Evolutionary conservation across 2,329 filamentous ascomycete species (phyloP).

Genomic region (Diaporthe citri): DNA sequence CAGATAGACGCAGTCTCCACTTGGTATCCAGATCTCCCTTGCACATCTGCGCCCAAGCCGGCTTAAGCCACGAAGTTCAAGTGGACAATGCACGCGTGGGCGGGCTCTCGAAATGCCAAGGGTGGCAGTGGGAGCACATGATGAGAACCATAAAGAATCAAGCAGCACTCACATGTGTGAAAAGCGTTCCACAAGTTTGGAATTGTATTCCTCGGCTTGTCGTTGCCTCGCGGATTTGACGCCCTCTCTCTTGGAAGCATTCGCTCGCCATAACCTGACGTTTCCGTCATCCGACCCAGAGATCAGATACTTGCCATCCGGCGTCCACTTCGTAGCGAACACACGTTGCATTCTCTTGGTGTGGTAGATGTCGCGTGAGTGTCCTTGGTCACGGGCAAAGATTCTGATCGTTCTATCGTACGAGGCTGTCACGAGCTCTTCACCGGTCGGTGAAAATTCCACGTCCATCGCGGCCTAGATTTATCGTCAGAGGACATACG

Average conservation of each 20-base stretch:
- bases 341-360: slow-evolving; percentile 98
- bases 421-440: slow-evolving; percentile 90
- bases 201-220: slow-evolving; percentile 92
- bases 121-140: not conserved
- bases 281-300: slow-evolving; percentile 90
- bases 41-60: not conserved
- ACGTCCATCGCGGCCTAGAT: slow-evolving; percentile 88
- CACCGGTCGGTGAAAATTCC: slow-evolving; percentile 93
- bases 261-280: slow-evolving; percentile 84
- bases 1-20: not conserved
- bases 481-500: not conserved
- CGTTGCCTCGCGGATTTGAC: slow-evolving; percentile 88
- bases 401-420: slow-evolving; percentile 91
- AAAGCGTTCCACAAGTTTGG: slow-evolving; percentile 85
- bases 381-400: slow-evolving; percentile 84
- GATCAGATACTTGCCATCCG: slow-evolving; percentile 90
- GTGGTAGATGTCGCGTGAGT: slow-evolving; percentile 95
- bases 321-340: slow-evolving; percentile 86
- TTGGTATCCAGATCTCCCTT: not conserved
- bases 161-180: slow-evolving; percentile 76
- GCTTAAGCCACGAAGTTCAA: not conserved
- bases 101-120: not conserved
- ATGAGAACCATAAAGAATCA: not conserved
- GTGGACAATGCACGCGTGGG: not conserved
- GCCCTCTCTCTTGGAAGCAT: slow-evolving; percentile 85